These are phyloP conservation scores for Hemileccinum impolitum DNA, from an alignment of 768 basidiomycete genomes.

Conservation along the genomic window DNA sequence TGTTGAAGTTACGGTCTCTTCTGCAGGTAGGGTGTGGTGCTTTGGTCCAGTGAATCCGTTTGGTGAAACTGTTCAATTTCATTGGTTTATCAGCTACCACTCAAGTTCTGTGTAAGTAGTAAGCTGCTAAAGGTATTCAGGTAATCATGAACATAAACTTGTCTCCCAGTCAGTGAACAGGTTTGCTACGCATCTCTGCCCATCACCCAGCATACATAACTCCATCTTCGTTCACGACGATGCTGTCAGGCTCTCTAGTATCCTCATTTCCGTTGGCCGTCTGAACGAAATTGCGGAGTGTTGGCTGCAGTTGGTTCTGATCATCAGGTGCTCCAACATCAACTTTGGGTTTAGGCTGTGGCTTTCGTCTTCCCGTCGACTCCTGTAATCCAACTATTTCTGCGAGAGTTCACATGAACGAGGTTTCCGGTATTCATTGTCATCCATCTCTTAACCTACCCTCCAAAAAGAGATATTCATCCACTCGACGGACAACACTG, in stretches of 20 bases:
- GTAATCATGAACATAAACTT: neutral
- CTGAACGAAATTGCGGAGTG: conserved; percentile 50
- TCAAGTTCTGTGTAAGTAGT: no score
- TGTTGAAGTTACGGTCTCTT: no score
- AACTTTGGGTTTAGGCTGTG: conserved; percentile 26
- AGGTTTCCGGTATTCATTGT: neutral
- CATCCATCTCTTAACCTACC: conserved; percentile 38
- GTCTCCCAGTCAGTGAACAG: neutral
- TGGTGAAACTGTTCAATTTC: no score
- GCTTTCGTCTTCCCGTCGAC: conserved; percentile 42
- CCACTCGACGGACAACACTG: conserved; percentile 57
- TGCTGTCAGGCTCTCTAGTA: conserved; percentile 27
- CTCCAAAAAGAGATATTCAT: conserved; percentile 78
- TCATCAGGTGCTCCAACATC: conserved; percentile 12
- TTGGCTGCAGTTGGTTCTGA: conserved; percentile 30
- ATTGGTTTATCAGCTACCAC: no score
- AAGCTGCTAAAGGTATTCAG: neutral
- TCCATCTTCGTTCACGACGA: conserved; percentile 59
- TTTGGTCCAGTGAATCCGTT: no score
- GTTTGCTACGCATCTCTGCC: neutral
- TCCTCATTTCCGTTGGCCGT: conserved; percentile 23
- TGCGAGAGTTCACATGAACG: conserved; percentile 20
- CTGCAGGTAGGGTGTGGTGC: no score
- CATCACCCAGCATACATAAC: conserved; percentile 46
- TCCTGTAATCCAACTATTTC: conserved; percentile 61